Conservation (phyloP, 306 rosid species). For the Oxytropis ochrocephala region DNA sequence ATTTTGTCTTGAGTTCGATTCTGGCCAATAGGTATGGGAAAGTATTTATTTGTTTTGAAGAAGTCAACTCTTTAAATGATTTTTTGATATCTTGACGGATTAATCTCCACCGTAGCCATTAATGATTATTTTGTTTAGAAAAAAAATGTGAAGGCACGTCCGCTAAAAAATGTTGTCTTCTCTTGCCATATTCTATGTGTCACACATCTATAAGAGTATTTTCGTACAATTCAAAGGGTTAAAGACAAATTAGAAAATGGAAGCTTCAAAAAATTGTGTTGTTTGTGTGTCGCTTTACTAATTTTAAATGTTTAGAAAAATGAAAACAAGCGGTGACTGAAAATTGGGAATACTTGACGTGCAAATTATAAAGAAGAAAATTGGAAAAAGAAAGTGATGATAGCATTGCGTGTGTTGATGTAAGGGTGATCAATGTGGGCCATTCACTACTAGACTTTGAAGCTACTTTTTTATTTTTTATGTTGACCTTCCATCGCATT, state of each 20-base stretch:
- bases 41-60: too few relatives aligned
- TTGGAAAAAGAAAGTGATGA: neutral
- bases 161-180: neutral
- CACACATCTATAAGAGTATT: too few relatives aligned
- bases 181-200: neutral
- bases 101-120: too few relatives aligned
- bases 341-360: neutral
- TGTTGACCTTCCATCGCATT: neutral
- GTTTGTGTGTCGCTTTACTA: neutral
- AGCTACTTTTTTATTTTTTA: neutral
- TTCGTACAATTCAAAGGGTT: neutral
- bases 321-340: neutral
- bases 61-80: too few relatives aligned
- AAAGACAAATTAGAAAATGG: neutral
- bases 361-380: neutral
- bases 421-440: neutral
- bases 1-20: too few relatives aligned
- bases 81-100: too few relatives aligned
- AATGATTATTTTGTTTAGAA: too few relatives aligned
- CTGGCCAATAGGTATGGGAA: too few relatives aligned
- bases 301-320: constrained; percentile 1
- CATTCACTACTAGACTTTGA: neutral
- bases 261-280: constrained; percentile 4
- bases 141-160: neutral
- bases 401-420: constrained; percentile 2